Conservation (phyloP, 805 yeast genomes). For the Scheffersomyces stipitis region DNA sequence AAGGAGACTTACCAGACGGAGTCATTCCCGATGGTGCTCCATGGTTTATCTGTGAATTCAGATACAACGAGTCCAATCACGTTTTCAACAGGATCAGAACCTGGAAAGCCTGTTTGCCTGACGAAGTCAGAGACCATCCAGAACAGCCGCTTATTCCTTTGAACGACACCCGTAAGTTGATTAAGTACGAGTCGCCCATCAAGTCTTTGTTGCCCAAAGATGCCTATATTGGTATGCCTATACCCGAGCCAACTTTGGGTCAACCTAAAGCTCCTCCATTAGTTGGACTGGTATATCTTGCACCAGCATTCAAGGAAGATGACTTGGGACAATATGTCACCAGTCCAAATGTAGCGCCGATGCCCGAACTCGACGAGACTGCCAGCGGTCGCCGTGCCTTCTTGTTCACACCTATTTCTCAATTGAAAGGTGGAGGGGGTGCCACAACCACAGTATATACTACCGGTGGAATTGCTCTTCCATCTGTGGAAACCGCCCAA, state of each 20-base stretch:
- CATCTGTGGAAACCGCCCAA: background rate
- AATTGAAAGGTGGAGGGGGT: constrained; percentile 36
- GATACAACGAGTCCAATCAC: constrained; percentile 89
- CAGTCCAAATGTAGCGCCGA: constrained; percentile 39
- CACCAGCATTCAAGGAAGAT: constrained; percentile 73
- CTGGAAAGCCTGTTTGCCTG: constrained; percentile 98
- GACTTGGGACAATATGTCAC: constrained; percentile 72
- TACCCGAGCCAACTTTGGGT: constrained; percentile 81
- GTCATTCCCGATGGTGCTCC: constrained; percentile 72
- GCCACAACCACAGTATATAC: constrained; percentile 18
- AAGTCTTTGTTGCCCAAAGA: constrained; percentile 72
- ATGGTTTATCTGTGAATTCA: constrained; percentile 88
- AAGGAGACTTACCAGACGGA: constrained; percentile 80
- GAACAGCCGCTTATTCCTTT: constrained; percentile 76
- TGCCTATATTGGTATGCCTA: constrained; percentile 69
- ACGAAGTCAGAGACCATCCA: constrained; percentile 84
- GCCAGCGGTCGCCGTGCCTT: constrained; percentile 37
- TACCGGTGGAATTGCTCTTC: constrained; percentile 1
- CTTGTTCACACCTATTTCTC: constrained; percentile 45
- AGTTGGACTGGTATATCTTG: constrained; percentile 83
- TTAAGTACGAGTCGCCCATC: constrained; percentile 82
- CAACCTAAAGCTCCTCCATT: constrained; percentile 89
- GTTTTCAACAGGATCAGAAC: constrained; percentile 93
- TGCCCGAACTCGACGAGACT: constrained; percentile 40
- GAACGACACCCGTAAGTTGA: constrained; percentile 61